Evolutionary conservation across 2,329 filamentous ascomycete species (phyloP).

Genomic region (Capronia epimyces): DNA sequence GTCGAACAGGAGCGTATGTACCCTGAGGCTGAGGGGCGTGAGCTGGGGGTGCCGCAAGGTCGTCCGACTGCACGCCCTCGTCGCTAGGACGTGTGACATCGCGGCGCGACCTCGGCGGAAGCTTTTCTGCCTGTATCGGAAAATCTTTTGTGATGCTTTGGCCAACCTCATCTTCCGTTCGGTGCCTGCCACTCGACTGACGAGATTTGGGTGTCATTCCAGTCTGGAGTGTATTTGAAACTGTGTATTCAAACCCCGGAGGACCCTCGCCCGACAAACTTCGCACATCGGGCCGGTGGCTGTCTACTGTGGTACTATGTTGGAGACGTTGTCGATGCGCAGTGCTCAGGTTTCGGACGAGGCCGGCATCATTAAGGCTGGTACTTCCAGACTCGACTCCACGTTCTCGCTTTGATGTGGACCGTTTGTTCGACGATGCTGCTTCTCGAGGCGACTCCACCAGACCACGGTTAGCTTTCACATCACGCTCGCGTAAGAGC

Average conservation of each 20-base stretch:
- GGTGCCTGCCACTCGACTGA: constrained; percentile 13
- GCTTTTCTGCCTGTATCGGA: neutral
- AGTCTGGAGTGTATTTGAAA: constrained; percentile 10
- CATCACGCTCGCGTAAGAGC: constrained; percentile 56
- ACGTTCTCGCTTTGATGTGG: constrained; percentile 8
- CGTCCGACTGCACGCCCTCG: neutral
- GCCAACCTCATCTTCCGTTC: constrained; percentile 1
- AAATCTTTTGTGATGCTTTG: neutral
- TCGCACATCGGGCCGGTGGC: constrained; percentile 26
- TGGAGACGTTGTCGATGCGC: constrained; percentile 36
- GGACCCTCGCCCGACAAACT: constrained; percentile 23
- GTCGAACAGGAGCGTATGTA: neutral
- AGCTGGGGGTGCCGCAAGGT: neutral
- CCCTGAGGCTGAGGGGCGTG: neutral
- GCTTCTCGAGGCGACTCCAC: constrained; percentile 5
- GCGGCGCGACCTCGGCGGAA: constrained; percentile 8
- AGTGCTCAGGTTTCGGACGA: constrained; percentile 33
- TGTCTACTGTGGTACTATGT: constrained; percentile 32
- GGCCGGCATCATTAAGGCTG: constrained; percentile 31
- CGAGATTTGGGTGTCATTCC: constrained; percentile 4
- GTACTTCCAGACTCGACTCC: constrained; percentile 10
- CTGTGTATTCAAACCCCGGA: constrained; percentile 29
- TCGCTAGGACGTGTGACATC: neutral
- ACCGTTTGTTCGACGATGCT: constrained; percentile 2
- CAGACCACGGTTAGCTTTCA: constrained; percentile 11